Base-by-base conservation (phyloP, 106 monocot genomes). In the Dactylorhiza incarnata region DNA sequence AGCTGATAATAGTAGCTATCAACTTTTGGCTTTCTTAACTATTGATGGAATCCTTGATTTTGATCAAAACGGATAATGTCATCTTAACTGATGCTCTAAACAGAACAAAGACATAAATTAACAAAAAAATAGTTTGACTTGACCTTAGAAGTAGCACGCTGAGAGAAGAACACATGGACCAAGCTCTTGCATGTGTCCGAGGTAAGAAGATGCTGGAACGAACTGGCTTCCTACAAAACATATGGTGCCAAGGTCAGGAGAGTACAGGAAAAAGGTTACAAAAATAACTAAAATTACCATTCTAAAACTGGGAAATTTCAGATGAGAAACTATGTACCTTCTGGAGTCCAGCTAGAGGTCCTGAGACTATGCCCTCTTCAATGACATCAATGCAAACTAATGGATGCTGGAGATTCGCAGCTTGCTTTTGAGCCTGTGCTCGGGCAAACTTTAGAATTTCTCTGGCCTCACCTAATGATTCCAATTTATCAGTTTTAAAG, bases 381-480 rank as follows among this genome's bases (percentile, higher is more conserved):
- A 95, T 86, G 22, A 89, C 87, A 86, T 95, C 95, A 78, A 95
- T 86, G 76, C 95, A 95, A 66, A 89, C 84, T 63, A 87, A 79
- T n/a, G 89, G 89, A 66, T 91, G 95, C 5, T 85, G 58, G 48
- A 92, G 77, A 81, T 87, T 86, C 17, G 87, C 80, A 79, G 87
- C 85, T 68, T 74, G 83, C 69, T 89, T 91, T 77, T 77, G 79
- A 17, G 87, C 80, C 75, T 95, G 87, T 61, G 72, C 56, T 83
- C 95, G 91, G 45, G 89, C 95, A 88, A 87, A 84, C 24, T 91
- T 86, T 13, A 95, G 82, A 49, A 95, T 87, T 74, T 91, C 85
- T 55, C 84, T 89, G 54, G 89, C 83, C 59, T 92, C 91, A 15
- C 78, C 87, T 62, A 89, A 75, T 9, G 91, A 37, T 74, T 85